Evolutionary conservation across 768 basidiomycete species (phyloP), one percentile per base, ranked within the genome.

Genomic region (Lactarius hengduanensis): DNA sequence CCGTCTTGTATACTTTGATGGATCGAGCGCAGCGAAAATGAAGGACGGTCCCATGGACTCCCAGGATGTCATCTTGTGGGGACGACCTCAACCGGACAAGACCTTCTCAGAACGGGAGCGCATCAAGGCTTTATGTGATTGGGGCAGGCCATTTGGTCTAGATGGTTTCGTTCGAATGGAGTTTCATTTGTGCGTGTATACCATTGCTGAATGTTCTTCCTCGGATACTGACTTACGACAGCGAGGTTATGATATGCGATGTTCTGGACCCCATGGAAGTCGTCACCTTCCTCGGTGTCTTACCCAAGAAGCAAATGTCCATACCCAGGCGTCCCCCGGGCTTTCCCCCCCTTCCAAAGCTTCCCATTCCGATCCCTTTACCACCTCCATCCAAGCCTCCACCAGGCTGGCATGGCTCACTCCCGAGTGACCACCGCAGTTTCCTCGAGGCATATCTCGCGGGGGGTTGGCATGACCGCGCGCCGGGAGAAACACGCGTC

Each of bases 401-500:
- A 18, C 13, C 66, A 2, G 65, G 69, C 34, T 71, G 70, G 70
- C 57, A 57, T 11, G 70, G 70, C 10, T 63, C 64, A 45, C 45
- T 70, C 9, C 62, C 15, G 13, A 6, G 8, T 36, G 26, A 26
- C 0, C 0, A 3, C 3, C 3, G 28, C 22, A 28, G 5, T 16
- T 28, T 34, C 20, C 67, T 71, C 43, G 71, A 73, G 43, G 71
- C 73, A 20, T 57, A 80, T 41, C 73, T 78, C 62, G 71, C 81
- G 8, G 78, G 80, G 5, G 70, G 73, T 28, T 81, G 79, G 81
- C 78, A 81, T 62, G 79, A 81, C 61, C 69, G 64, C 60, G 78
- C 73, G 47, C 81, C 82, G 0, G 81, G 81, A 40, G 81, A 83
- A 30, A 74, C 76, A 0, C 81, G 82, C 32, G 73, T 82, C n/a